phyloP scores from a whole-genome alignment of 2,329 filamentous ascomycete species.

The Claviceps digitariae region DNA sequence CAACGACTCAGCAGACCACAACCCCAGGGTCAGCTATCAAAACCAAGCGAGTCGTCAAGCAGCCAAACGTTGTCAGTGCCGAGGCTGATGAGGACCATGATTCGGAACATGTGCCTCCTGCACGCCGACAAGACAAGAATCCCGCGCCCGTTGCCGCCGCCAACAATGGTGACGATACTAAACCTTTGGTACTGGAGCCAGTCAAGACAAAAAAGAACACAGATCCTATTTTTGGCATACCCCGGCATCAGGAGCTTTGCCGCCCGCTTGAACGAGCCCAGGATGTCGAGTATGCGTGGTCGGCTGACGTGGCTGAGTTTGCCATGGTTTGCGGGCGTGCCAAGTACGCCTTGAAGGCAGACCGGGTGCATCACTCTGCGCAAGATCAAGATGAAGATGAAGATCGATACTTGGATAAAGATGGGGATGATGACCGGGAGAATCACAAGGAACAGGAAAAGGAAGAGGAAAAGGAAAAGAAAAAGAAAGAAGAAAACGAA shows the following conservation, averaged over 20 bases:
- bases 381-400: neutral
- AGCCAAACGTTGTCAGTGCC: neutral
- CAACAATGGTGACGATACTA: neutral
- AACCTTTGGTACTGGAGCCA: neutral
- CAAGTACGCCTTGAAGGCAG: conserved; percentile 11
- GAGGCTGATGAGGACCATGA: neutral
- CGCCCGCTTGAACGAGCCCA: conserved; percentile 4
- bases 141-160: neutral
- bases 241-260: conserved; percentile 6
- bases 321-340: conserved; percentile 10
- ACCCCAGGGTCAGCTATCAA: neutral
- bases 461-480: too few relatives aligned
- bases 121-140: neutral
- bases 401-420: neutral
- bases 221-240: conserved; percentile 12
- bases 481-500: neutral
- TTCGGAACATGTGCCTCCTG: neutral
- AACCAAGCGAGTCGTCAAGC: neutral
- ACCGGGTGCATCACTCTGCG: conserved; percentile 6
- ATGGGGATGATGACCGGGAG: neutral
- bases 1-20: neutral
- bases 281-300: conserved; percentile 12
- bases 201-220: conserved; percentile 6
- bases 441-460: neutral
- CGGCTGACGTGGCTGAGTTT: conserved; percentile 12